phyloP scores from a whole-genome alignment of 1,284 basidiomycete species.

The Austropuccinia psidii region DNA sequence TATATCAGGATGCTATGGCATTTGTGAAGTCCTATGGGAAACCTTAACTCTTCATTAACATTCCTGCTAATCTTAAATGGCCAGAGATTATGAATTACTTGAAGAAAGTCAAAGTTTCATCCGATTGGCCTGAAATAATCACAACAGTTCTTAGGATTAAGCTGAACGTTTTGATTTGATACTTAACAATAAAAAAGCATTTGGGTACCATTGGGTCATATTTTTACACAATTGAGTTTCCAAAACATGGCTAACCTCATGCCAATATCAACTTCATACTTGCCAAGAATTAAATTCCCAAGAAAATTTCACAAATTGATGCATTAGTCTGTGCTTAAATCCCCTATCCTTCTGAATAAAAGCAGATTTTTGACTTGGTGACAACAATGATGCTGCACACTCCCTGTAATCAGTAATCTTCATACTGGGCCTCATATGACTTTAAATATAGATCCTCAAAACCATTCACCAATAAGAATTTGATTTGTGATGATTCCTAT shows the following conservation, averaged over 20 bases:
- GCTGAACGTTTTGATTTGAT: neutral
- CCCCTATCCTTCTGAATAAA: neutral
- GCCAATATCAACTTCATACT: neutral
- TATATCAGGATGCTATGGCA: conserved; percentile 48
- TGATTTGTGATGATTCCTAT: neutral
- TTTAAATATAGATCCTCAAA: neutral
- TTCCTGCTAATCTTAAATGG: conserved; percentile 51
- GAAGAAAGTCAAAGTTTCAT: neutral
- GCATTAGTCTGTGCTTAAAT: neutral
- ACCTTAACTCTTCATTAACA: conserved; percentile 50
- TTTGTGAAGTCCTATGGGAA: conserved; percentile 45
- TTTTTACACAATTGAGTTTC: conserved; percentile 42
- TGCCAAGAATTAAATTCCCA: neutral
- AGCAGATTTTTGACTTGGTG: neutral
- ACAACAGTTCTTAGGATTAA: neutral
- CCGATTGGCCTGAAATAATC: neutral
- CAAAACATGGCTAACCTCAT: neutral
- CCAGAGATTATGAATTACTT: conserved; percentile 47
- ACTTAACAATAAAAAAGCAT: neutral
- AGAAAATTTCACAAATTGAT: neutral
- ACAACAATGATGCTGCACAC: neutral
- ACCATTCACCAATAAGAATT: neutral
- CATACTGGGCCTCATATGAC: neutral
- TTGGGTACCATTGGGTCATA: neutral
- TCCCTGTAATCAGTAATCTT: neutral